A percentile compares a stretch with the other conserved stretches of the same genome.
phyloP scores from a whole-genome alignment of 208 protist species.

The Trichomonas gallinae region DNA sequence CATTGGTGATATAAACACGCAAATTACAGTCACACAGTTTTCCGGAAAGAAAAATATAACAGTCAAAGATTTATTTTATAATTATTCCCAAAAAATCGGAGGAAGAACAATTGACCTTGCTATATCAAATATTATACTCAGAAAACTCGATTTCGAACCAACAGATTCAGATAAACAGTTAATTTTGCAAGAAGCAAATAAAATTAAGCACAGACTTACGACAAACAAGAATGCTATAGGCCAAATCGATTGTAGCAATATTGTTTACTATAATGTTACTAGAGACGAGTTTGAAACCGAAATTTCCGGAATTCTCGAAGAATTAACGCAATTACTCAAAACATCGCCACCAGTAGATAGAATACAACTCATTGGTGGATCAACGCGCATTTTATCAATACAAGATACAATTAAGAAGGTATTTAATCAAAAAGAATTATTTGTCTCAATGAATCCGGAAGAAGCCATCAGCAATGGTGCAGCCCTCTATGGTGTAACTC shows the following conservation, averaged over 20 bases:
- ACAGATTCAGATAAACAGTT: not conserved
- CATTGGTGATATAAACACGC: not conserved
- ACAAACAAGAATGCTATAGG: not conserved
- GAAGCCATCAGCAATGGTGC: not conserved
- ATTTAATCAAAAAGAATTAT: not conserved
- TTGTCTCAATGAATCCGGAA: not conserved
- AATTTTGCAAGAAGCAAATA: not conserved
- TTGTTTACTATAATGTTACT: not conserved
- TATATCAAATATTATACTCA: not conserved
- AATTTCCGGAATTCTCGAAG: not conserved
- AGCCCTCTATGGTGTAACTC: not conserved
- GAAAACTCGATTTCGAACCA: not conserved
- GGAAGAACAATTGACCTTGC: not conserved
- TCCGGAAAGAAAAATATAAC: not conserved
- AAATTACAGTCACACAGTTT: not conserved
- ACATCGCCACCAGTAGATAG: not conserved
- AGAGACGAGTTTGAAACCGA: not conserved
- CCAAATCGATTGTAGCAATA: not conserved
- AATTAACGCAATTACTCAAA: not conserved
- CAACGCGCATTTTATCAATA: constrained; percentile 27
- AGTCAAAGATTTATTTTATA: not conserved
- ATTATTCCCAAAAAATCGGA: not conserved
- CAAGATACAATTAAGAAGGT: not conserved
- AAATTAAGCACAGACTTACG: not conserved
- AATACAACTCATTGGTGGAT: constrained; percentile 20